Conservation (phyloP, 2,329 filamentous ascomycete species). For the Capronia epimyces region DNA sequence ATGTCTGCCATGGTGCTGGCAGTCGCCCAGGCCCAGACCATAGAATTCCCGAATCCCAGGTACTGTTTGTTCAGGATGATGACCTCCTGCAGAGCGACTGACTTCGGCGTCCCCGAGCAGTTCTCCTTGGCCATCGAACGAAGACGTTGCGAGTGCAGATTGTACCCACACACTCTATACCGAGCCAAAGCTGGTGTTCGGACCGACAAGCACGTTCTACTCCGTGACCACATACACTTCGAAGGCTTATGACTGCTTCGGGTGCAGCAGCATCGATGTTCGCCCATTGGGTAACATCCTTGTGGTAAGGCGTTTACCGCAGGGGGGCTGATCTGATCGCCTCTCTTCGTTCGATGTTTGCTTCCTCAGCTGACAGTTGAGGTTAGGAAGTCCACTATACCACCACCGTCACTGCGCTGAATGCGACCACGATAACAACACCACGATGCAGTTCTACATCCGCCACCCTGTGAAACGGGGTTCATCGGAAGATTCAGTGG, state of each 20-base stretch:
- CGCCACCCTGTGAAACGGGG: too few relatives aligned
- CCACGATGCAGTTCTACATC: neutral
- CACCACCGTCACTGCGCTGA: neutral
- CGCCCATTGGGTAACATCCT: constrained; percentile 13
- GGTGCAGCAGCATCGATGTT: constrained; percentile 35
- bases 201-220: constrained; percentile 23
- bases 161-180: constrained; percentile 20
- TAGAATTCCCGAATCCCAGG: neutral
- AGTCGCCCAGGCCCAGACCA: neutral
- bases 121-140: neutral
- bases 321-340: too few relatives aligned
- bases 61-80: neutral
- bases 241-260: constrained; percentile 17
- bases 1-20: neutral
- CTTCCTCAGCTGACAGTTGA: neutral
- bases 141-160: neutral
- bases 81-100: neutral
- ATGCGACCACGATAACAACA: neutral
- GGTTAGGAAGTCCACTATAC: constrained; percentile 2
- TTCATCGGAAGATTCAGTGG: too few relatives aligned
- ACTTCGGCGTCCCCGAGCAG: neutral
- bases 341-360: neutral
- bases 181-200: constrained; percentile 17
- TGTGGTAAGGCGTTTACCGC: constrained; percentile 6
- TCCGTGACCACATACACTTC: constrained; percentile 33